phyloP scores from a whole-genome alignment of 257 asterid species.

The Linaria vulgaris region DNA sequence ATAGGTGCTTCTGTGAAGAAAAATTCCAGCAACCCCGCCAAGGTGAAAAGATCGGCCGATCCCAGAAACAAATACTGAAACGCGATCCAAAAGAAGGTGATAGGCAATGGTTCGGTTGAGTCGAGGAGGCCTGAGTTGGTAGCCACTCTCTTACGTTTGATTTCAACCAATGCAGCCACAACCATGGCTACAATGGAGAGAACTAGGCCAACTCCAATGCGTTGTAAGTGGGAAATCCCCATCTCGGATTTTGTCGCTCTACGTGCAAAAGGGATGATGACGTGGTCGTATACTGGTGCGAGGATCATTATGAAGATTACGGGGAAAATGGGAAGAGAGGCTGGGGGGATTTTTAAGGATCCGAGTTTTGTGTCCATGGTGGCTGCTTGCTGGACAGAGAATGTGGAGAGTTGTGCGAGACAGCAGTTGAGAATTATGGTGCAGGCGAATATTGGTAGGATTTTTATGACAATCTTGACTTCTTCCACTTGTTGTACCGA shows the following conservation, averaged over 20 bases:
- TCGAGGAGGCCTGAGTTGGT: conserved; percentile 31
- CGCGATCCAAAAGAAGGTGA: conserved; percentile 79
- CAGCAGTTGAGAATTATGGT: conserved; percentile 84
- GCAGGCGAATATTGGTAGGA: conserved; percentile 78
- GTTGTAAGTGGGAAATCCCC: conserved; percentile 75
- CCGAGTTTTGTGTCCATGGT: conserved; percentile 85
- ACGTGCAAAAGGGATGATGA: conserved; percentile 66
- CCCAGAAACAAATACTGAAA: conserved; percentile 80
- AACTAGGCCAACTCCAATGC: conserved; percentile 68
- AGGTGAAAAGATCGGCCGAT: conserved; percentile 87
- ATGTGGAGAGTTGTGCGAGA: conserved; percentile 88
- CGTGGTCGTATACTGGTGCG: conserved; percentile 72
- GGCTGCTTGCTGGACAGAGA: conserved; percentile 94
- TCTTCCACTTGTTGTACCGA: conserved; percentile 70
- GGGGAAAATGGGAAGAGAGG: conserved; percentile 87
- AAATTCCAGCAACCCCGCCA: conserved; percentile 87
- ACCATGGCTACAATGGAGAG: conserved; percentile 79
- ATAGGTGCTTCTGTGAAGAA: conserved; percentile 89
- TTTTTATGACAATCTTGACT: conserved; percentile 67
- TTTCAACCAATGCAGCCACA: conserved; percentile 66
- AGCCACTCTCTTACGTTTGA: conserved; percentile 63
- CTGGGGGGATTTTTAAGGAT: conserved; percentile 71
- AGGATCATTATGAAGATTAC: conserved; percentile 74
- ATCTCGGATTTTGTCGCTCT: conserved; percentile 53
- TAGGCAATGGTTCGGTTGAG: conserved; percentile 51